Percentiles rank a stretch among this genome's conserved stretches.
Evolutionary conservation across 768 basidiomycete genomes (phyloP).

Genomic region (Rhodosporidiobolus odoratus): DNA sequence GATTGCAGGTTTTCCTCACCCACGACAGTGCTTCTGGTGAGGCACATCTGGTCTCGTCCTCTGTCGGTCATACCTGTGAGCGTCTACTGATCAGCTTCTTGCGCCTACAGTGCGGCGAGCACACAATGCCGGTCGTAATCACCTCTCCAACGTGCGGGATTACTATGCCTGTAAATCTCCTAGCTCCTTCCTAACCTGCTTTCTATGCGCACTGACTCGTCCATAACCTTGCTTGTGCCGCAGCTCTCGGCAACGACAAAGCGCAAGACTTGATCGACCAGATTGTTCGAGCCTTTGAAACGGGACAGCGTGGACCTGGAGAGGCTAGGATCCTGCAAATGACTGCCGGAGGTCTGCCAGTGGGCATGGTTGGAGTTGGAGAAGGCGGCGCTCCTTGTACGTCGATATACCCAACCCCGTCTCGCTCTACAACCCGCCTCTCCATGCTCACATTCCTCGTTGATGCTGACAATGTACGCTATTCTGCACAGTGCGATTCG

Average conservation of each 20-base stretch:
- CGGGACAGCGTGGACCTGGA: conserved; percentile 51
- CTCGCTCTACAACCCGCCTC: background rate
- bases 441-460: background rate
- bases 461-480: background rate
- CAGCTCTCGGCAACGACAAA: conserved; percentile 70
- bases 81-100: background rate
- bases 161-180: conserved; percentile 79
- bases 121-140: conserved; percentile 95
- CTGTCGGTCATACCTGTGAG: conserved; percentile 44
- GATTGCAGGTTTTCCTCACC: conserved; percentile 69
- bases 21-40: conserved; percentile 88
- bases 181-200: background rate
- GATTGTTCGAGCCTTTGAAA: conserved; percentile 87
- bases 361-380: conserved; percentile 14
- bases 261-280: conserved; percentile 98
- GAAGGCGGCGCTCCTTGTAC: conserved; percentile 11
- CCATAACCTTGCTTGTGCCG: background rate
- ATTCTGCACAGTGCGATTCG: conserved; percentile 26
- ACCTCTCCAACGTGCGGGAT: conserved; percentile 89
- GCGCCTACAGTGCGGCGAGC: conserved; percentile 76
- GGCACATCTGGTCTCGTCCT: conserved; percentile 22
- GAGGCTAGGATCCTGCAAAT: conserved; percentile 26
- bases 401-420: background rate
- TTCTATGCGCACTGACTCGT: background rate
- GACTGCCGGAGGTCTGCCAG: conserved; percentile 12